Evolutionary conservation across 768 basidiomycete genomes (phyloP), one percentile per base, ranked within the genome.

Genomic region (Cytidiella melzeri): DNA sequence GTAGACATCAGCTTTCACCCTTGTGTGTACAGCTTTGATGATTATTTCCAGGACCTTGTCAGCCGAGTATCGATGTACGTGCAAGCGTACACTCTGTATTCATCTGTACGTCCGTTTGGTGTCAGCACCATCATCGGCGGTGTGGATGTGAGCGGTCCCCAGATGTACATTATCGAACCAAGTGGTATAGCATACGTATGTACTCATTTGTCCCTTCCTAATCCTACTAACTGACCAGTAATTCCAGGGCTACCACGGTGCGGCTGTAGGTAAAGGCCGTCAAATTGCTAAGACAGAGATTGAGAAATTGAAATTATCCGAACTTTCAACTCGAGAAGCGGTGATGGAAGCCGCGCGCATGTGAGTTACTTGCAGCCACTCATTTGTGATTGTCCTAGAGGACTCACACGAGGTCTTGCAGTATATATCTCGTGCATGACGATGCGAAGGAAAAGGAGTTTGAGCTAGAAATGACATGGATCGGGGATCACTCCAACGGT

Each of bases 371-470:
- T 21, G 20, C 24, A 30, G 13, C 19, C 19, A 4, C 34, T 24
- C 26, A 37, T 40, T 50, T 10, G 27, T 44, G 25, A 52, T 53
- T 61, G 48, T 41, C 12, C 11, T 28, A 39, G 27, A 12, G 30
- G 38, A 45, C 20, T 19, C 6, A 18, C 27, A 19, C n/a, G 50
- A 53, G 23, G 13, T 15, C 37, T 43, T 39, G 24, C 64, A 99
- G 95, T 64, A 95, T 98, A 64, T 92, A 99, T 68, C 80, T 92
- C 36, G 93, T 96, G 13, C 96, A 99, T 62, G 95, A 98, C 55
- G 96, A 98, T 64, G 84, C 89, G 53, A 96, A 97, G 67, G 94
- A 97, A 71, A 98, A 97, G 64, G 90, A 94, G 43, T 98, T 99
- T 55, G 96, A 98, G 64, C 79, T 99, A 23, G 96, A 99, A 69